Evolutionary conservation across 2,329 filamentous ascomycete species (phyloP).

Genomic region (Hymenoscyphus salicellus): DNA sequence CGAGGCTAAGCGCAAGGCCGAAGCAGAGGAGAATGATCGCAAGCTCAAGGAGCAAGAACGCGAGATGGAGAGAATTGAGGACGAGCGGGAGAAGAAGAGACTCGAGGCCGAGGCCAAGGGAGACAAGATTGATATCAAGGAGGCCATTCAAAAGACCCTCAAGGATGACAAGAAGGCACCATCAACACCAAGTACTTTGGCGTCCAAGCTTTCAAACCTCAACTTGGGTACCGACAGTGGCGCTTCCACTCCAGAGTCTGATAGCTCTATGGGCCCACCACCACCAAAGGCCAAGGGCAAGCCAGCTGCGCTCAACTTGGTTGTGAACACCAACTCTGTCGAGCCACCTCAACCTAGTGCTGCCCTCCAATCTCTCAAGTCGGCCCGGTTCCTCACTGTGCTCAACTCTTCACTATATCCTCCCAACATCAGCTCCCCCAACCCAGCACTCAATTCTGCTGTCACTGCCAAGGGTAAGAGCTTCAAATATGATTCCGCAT

Average conservation of each 20-base stretch:
- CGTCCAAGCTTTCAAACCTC: constrained; percentile 50
- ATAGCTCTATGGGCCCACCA: constrained; percentile 43
- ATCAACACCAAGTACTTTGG: constrained; percentile 34
- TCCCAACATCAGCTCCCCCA: constrained; percentile 78
- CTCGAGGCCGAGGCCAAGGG: constrained; percentile 41
- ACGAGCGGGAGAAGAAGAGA: constrained; percentile 62
- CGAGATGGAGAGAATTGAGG: constrained; percentile 70
- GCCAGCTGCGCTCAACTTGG: constrained; percentile 82
- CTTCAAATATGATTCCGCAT: constrained; percentile 93
- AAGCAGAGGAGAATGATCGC: constrained; percentile 56
- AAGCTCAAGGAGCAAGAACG: constrained; percentile 70
- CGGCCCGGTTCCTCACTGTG: constrained; percentile 80
- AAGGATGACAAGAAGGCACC: constrained; percentile 25
- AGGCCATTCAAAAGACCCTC: constrained; percentile 19
- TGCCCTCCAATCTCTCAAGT: constrained; percentile 88
- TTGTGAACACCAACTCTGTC: constrained; percentile 78
- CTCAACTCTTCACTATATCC: constrained; percentile 80
- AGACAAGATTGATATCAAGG: constrained; percentile 25
- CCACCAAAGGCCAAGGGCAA: constrained; percentile 54
- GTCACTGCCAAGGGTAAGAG: constrained; percentile 75
- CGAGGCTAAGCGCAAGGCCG: constrained; percentile 47
- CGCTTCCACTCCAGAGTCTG: constrained; percentile 41
- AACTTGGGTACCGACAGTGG: constrained; percentile 46
- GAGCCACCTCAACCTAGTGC: constrained; percentile 92
- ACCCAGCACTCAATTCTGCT: constrained; percentile 81